Evolutionary conservation across 2,329 filamentous ascomycete genomes (phyloP).

Genomic region (Aphanocladium album): DNA sequence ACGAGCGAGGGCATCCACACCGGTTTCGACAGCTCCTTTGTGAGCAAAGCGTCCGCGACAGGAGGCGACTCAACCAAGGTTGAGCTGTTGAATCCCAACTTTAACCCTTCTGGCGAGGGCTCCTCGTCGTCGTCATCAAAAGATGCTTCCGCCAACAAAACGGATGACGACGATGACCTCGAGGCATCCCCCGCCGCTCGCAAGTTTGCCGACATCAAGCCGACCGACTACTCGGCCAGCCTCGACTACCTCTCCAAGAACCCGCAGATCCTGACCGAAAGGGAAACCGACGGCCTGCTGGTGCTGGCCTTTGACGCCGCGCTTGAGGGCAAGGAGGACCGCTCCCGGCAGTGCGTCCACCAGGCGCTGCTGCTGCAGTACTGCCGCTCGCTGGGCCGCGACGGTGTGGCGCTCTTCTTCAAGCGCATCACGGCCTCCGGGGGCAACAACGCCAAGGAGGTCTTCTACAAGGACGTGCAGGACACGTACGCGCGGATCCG

Average conservation of each 20-base stretch:
- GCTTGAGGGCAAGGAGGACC: slow-evolving; percentile 69
- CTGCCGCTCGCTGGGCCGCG: slow-evolving; percentile 80
- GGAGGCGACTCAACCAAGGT: slow-evolving; percentile 48
- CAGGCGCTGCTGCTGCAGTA: slow-evolving; percentile 91
- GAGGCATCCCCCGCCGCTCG: slow-evolving; percentile 74
- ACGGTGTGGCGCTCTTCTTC: slow-evolving; percentile 91
- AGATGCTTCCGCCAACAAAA: slow-evolving; percentile 25
- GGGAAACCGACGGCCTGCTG: slow-evolving; percentile 84
- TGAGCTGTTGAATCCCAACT: slow-evolving; percentile 72
- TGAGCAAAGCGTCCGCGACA: slow-evolving; percentile 55
- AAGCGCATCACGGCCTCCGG: slow-evolving; percentile 86
- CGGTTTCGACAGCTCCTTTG: slow-evolving; percentile 83
- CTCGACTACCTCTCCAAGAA: slow-evolving; percentile 74
- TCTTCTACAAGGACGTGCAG: slow-evolving; percentile 91
- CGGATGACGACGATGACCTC: slow-evolving; percentile 68
- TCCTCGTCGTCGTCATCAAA: slow-evolving; percentile 8
- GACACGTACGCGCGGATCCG: slow-evolving; percentile 81
- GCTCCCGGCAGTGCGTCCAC: slow-evolving; percentile 82
- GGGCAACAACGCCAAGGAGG: slow-evolving; percentile 81
- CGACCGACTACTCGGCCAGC: slow-evolving; percentile 67
- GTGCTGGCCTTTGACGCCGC: slow-evolving; percentile 89
- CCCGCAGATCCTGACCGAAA: slow-evolving; percentile 73
- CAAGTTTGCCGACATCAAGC: slow-evolving; percentile 73
- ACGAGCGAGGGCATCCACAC: slow-evolving; percentile 86
- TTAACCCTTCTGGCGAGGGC: slow-evolving; percentile 16